Evolutionary conservation across 768 basidiomycete genomes (phyloP), one percentile per base, ranked within the genome.

Genomic region (Tylopilus balloui): DNA sequence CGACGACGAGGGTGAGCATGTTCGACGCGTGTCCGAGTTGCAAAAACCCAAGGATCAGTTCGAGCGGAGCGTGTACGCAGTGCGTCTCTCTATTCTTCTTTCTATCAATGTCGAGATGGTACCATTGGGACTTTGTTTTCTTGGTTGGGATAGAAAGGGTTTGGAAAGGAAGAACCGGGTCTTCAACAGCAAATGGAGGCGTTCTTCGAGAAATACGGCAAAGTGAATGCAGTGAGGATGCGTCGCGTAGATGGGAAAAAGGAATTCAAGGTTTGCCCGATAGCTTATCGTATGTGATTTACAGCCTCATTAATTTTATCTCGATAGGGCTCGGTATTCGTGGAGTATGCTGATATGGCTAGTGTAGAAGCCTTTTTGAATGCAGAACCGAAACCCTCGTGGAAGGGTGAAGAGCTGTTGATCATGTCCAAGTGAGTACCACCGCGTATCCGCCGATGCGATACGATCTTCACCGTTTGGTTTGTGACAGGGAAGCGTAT

Each of bases 291-390:
- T 4, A 2, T 31, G 27, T 11, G 3, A 1, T 31, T 20, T 12
- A 11, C 13, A 4, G 20, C 2, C 21, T n/a, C 13, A 35, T 17
- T 14, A 11, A 9, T 47, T n/a, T 39, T 35, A 2, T 23, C 38
- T 35, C 31, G n/a, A 49, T 53, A 94, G 92, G 81, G 86, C 43
- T 96, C 93, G 9, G 88, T 94, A n/a, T 98, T 97, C 56, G 81
- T 80, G 32, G 95, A 97, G 70, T 98, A 89, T 62, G 73, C 80
- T 20, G 81, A 90, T 55, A 77, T 81, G 62, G 73, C 77, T 39
- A 74, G 80, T 5, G 83, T 84, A 27, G 78, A 85, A 19, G 75
- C 75, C 13, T 95, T 98, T 73, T 71, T 97, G 44, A 83, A 77
- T 13, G 82, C 84, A 1, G 87, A 91, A 35, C 84, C 86, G 0